phyloP scores from a whole-genome alignment of 2,329 filamentous ascomycete genomes.

The Fusarium sambucinum region DNA sequence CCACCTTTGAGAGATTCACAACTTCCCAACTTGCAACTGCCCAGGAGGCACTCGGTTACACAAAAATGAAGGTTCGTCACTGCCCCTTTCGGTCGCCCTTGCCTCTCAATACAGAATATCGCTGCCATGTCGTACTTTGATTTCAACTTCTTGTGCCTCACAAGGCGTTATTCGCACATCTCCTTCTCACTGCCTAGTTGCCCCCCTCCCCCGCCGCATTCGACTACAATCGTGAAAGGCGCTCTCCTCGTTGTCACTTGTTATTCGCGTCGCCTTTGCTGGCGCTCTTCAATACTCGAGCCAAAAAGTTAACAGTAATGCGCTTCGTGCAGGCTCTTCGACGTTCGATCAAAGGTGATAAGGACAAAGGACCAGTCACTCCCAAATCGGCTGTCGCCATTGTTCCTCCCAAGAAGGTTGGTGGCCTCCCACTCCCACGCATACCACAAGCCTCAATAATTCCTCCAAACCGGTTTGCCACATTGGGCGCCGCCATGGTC shows the following conservation, averaged over 20 bases:
- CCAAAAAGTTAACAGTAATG: slow-evolving; percentile 57
- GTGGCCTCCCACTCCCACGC: slow-evolving; percentile 44
- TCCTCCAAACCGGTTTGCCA: slow-evolving; percentile 29
- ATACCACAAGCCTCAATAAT: slow-evolving; percentile 32
- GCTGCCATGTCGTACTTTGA: slow-evolving; percentile 16
- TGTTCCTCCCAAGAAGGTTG: slow-evolving; percentile 91
- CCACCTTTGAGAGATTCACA: slow-evolving; percentile 43
- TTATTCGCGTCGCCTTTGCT: slow-evolving; percentile 26
- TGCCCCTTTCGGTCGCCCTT: slow-evolving; percentile 36
- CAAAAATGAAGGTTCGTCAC: slow-evolving; percentile 55
- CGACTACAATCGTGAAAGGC: slow-evolving; percentile 7
- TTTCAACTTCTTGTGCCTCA: slow-evolving; percentile 20
- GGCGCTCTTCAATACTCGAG: slow-evolving; percentile 34
- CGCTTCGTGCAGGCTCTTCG: slow-evolving; percentile 76
- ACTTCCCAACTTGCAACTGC: slow-evolving; percentile 46
- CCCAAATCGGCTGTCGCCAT: slow-evolving; percentile 90
- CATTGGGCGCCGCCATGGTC: slow-evolving; percentile 31
- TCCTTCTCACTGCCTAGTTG: slow-evolving; percentile 12
- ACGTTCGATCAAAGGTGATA: slow-evolving; percentile 91
- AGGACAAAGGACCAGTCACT: slow-evolving; percentile 81
- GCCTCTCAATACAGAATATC: slow-evolving; percentile 4
- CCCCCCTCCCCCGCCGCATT: slow-evolving; percentile 35
- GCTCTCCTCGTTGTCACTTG: slow-evolving; percentile 15
- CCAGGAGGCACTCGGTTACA: slow-evolving; percentile 50
- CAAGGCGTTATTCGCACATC: slow-evolving; percentile 19